phyloP scores from a whole-genome alignment of 257 asterid species.

The Solanum ahanhuiri region DNA sequence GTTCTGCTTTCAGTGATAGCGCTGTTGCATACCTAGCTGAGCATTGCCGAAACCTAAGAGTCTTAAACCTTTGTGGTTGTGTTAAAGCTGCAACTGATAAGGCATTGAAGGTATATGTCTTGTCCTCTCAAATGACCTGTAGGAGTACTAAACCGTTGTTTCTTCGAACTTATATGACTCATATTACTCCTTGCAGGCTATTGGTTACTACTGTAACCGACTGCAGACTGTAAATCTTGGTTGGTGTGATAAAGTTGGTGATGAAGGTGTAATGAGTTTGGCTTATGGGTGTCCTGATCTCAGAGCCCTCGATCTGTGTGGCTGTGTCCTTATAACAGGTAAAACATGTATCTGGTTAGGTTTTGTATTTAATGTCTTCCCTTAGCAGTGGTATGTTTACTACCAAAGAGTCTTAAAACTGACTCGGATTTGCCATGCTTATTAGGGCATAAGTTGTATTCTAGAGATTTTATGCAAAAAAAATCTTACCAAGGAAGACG shows the following conservation, averaged over 20 bases:
- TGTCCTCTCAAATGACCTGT: neutral
- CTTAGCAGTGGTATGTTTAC: neutral
- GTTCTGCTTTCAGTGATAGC: slow-evolving; percentile 66
- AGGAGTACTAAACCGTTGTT: neutral
- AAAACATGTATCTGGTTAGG: neutral
- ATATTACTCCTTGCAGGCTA: slow-evolving; percentile 39
- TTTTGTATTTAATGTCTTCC: neutral
- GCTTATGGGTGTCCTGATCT: slow-evolving; percentile 96
- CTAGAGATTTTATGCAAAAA: neutral
- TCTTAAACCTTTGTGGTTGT: slow-evolving; percentile 88
- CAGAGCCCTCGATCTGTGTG: slow-evolving; percentile 77
- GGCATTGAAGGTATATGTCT: slow-evolving; percentile 56
- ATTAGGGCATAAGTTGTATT: neutral
- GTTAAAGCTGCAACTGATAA: slow-evolving; percentile 77
- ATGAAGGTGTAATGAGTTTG: slow-evolving; percentile 86
- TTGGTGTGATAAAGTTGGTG: slow-evolving; percentile 91
- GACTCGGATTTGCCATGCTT: neutral
- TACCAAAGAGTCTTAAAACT: neutral
- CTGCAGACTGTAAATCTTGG: slow-evolving; percentile 78
- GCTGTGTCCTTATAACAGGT: slow-evolving; percentile 95
- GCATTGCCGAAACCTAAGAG: slow-evolving; percentile 51
- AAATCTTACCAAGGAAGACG: neutral
- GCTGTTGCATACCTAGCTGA: slow-evolving; percentile 72
- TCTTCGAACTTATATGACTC: neutral
- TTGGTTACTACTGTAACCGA: slow-evolving; percentile 72